phyloP scores from a whole-genome alignment of 371 early-diverging fungal genomes.

The Paraphysoderma sedebokerense region DNA sequence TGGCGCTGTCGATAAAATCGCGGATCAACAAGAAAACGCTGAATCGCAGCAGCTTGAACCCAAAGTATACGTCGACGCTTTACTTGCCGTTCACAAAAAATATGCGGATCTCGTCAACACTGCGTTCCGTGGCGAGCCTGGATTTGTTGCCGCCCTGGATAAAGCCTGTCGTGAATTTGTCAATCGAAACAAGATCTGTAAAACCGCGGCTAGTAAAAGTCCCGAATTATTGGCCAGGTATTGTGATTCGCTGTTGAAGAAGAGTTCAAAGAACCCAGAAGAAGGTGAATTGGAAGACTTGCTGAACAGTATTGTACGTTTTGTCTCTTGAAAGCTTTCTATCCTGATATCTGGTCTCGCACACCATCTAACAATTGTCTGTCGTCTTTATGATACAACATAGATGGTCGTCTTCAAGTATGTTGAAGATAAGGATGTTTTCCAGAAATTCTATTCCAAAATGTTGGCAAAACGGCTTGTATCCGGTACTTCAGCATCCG shows the following conservation, averaged over 20 bases:
- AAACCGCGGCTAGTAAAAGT: slow-evolving; percentile 43
- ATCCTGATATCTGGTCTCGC: too few species aligned
- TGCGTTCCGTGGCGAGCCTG: slow-evolving; percentile 70
- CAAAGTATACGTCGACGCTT: slow-evolving; percentile 63
- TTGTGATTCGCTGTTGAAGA: slow-evolving; percentile 65
- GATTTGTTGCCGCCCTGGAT: slow-evolving; percentile 79
- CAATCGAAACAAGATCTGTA: slow-evolving; percentile 71
- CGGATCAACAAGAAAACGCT: slow-evolving; percentile 26
- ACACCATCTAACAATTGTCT: too few species aligned
- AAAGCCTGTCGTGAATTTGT: slow-evolving; percentile 84
- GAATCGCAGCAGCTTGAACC: slow-evolving; percentile 30
- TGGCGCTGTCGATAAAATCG: slow-evolving; percentile 60
- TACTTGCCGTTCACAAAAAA: slow-evolving; percentile 61
- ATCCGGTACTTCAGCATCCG: slow-evolving; percentile 15
- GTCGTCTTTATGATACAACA: neutral
- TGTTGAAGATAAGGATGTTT: slow-evolving; percentile 37
- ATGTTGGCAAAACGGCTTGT: slow-evolving; percentile 29
- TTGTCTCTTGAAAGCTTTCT: too few species aligned
- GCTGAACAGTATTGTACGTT: slow-evolving; percentile 59
- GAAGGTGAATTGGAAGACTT: slow-evolving; percentile 72
- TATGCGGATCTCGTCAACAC: slow-evolving; percentile 51
- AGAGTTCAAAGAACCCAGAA: slow-evolving; percentile 63
- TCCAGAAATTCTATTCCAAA: slow-evolving; percentile 35
- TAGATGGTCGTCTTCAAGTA: slow-evolving; percentile 33
- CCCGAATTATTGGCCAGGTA: slow-evolving; percentile 74